A percentile compares a stretch with the other conserved stretches of the same genome.
Evolutionary conservation across 179 eudicot species (phyloP).

Genomic region (Drosera spatulata): DNA sequence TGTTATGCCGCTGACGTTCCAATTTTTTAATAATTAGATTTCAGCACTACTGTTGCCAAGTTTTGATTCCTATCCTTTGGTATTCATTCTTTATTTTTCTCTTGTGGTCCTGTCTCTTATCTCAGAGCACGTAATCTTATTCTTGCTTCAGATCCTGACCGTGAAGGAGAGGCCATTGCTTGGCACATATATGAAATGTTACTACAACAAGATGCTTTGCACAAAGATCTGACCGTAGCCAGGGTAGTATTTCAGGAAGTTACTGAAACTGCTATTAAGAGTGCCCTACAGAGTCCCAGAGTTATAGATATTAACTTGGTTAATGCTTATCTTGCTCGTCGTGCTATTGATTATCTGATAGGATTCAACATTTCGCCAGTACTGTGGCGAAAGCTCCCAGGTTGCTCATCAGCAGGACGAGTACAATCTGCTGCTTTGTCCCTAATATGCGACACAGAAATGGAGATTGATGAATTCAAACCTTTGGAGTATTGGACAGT

Average conservation of each 20-base stretch:
- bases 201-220: constrained; percentile 75
- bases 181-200: constrained; percentile 97
- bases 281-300: constrained; percentile 70
- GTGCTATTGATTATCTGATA: constrained; percentile 96
- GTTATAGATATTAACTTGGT: constrained; percentile 77
- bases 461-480: constrained; percentile 73
- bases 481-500: constrained; percentile 85
- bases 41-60: not conserved
- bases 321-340: constrained; percentile 95
- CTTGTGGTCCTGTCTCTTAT: constrained; percentile 24
- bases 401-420: constrained; percentile 96
- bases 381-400: constrained; percentile 89
- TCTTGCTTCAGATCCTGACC: constrained; percentile 99
- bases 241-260: constrained; percentile 91
- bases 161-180: constrained; percentile 98
- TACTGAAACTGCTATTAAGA: constrained; percentile 78
- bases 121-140: constrained; percentile 87
- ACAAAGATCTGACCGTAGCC: constrained; percentile 46
- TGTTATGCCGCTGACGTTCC: not conserved
- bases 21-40: not conserved
- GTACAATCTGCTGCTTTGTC: constrained; percentile 93
- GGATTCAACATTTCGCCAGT: constrained; percentile 95
- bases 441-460: constrained; percentile 80
- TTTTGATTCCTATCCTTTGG: not conserved
- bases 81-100: constrained; percentile 7